Evolutionary conservation across 2,329 filamentous ascomycete species (phyloP), one percentile per base, ranked within the genome.

Genomic region (Exophiala xenobiotica): DNA sequence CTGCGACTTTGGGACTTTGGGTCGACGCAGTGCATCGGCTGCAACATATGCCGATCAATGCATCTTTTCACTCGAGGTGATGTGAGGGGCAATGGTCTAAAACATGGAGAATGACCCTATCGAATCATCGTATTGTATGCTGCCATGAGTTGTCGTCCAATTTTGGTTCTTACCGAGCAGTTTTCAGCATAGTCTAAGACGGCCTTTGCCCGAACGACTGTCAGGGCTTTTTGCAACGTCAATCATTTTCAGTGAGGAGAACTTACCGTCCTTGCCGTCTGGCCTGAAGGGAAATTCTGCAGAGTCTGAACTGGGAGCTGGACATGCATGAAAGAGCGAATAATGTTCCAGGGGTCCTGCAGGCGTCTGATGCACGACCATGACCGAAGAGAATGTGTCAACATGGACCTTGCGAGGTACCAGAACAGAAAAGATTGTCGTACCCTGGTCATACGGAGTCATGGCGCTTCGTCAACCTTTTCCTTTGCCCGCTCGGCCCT

Each of bases 221-320:
- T 16, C 31, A 35, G n/a, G n/a, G n/a, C 42, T 24, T 22, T 42
- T 49, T 43, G 46, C 18, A 26, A 29, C 24, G n/a, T 6, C n/a
- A 24, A 37, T 6, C 22, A 26, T 8, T 41, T 42, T 42, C 24
- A 46, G 20, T 27, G 33, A 42, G 18, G 18, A 18, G 16, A 23
- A 20, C 33, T 14, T 49, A 16, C 18, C 31, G 8, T n/a, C n/a
- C n/a, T n/a, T n/a, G n/a, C n/a, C n/a, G n/a, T n/a, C n/a, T n/a
- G n/a, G n/a, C n/a, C n/a, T n/a, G n/a, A n/a, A n/a, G n/a, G n/a
- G n/a, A n/a, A n/a, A n/a, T n/a, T n/a, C n/a, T n/a, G n/a, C n/a
- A n/a, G n/a, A n/a, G n/a, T n/a, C n/a, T n/a, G n/a, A n/a, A n/a
- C n/a, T n/a, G n/a, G n/a, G n/a, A n/a, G n/a, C n/a, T n/a, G n/a